Conservation (phyloP, 2,329 filamentous ascomycete species). For the Hirsutella thompsonii region DNA sequence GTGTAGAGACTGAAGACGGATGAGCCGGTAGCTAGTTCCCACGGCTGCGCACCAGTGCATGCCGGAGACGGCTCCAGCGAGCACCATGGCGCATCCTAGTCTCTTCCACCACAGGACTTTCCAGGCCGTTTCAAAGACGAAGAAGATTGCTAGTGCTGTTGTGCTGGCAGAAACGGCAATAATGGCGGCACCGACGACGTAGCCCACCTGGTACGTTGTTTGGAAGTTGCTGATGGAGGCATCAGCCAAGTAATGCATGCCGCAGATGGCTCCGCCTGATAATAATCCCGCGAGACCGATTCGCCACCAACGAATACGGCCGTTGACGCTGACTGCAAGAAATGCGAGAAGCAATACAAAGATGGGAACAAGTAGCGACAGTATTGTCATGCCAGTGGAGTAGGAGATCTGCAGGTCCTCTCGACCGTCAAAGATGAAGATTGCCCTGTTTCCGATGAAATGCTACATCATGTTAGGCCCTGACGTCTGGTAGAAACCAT, state of each 20-base stretch:
- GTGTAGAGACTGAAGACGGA: constrained; percentile 20
- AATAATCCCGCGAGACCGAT: constrained; percentile 50
- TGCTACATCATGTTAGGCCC: background rate
- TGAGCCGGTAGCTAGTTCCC: constrained; percentile 53
- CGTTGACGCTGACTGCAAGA: constrained; percentile 48
- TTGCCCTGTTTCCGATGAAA: constrained; percentile 65
- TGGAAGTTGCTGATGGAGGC: constrained; percentile 65
- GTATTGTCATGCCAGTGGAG: constrained; percentile 53
- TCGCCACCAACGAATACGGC: constrained; percentile 41
- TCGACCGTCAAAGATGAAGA: constrained; percentile 51
- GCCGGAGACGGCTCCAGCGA: constrained; percentile 65
- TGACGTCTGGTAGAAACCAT: background rate
- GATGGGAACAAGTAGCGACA: constrained; percentile 70
- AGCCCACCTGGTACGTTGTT: constrained; percentile 43
- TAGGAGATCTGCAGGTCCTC: constrained; percentile 58
- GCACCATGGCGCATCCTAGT: constrained; percentile 47
- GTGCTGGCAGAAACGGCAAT: constrained; percentile 62
- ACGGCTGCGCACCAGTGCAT: constrained; percentile 76
- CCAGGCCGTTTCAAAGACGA: constrained; percentile 62
- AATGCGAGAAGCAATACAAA: constrained; percentile 64
- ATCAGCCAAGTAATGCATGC: constrained; percentile 79
- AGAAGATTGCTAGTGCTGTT: constrained; percentile 60
- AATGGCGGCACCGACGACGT: constrained; percentile 53
- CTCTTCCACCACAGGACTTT: constrained; percentile 68
- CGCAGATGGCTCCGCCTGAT: constrained; percentile 63